Base-by-base conservation (phyloP, 2,329 filamentous ascomycete species). In the Akanthomyces uredinophilus region DNA sequence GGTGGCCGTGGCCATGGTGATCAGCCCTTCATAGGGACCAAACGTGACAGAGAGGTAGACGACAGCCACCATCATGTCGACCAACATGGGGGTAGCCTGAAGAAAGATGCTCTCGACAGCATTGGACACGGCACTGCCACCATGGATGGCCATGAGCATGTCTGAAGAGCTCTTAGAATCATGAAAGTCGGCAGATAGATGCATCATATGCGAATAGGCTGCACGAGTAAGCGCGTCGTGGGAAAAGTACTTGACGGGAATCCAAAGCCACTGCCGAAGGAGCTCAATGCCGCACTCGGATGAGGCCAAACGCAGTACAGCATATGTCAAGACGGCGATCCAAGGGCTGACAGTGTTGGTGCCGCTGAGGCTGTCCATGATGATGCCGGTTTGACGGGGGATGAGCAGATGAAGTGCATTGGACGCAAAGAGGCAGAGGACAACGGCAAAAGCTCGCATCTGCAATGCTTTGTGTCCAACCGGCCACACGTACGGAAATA, bases 401-500 rank as follows among this genome's bases (percentile, higher is more conserved):
- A 92, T 85, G 47, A 96, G 76, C 16, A 96, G 78, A 67, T 92
- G 91, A 55, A 96, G 78, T 5, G 84, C 84, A 66, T 93, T 91
- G 61, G 87, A 84, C 57, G 81, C 77, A n/a, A 92, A 72, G 24
- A 95, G 78, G 66, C 89, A 89, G 1, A 90, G 49, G 0, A 83
- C 82, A 50, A 95, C 87, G 4, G 90, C 78, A 13, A 83, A 76
- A 22, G 90, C 83, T 60, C 87, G 87, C 20, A 89, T 72, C 71
- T 95, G 90, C 20, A 95, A 81, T 16, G 76, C 73, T 59, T 79
- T 81, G 68, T 89, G 84, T 47, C 87, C 82, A 57, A 85, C 82
- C 1, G 92, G 92, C 85, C 90, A 93, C 22, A 96, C 79, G 69
- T 92, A 90, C 0, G 90, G 91, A 32, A 93, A 78, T 71, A 96